Base-by-base conservation (phyloP, 1,139 yeast species). In the Kodamaea plutei region DNA sequence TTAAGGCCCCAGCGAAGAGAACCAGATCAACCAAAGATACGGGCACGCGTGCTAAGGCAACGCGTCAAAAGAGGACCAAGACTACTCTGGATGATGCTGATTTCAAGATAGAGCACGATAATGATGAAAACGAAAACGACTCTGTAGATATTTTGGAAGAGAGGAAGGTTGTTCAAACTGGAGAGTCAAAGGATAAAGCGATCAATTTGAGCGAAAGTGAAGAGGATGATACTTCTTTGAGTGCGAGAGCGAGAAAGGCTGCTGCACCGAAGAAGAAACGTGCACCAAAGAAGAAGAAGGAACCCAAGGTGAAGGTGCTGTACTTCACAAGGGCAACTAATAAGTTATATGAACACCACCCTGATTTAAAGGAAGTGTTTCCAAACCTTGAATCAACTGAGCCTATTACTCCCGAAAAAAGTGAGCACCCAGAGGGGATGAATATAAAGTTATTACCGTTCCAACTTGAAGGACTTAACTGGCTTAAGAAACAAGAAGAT, bases 401-500 rank as follows among this genome's bases (percentile, higher is more conserved):
- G 2, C 52, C 53, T 10, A 73, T 79, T 14, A 62, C 58, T 14
- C 76, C 79, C 0, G 76, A 71, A 38, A 63, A 81, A 36, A 82
- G 89, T 0, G 64, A 60, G 6, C 96, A 89, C 47, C 98, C 98
- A 0, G 70, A 63, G 1, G 89, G 85, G 4, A 75, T 91, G 83
- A 73, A 73, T 1, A 70, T 88, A 27, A 70, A 69, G 23, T 59
- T 91, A 25, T 63, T 91, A 25, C 97, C 97, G 0, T 91, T 93
- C 56, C 99, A 91, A 57, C 65, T 76, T 10, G 99, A 91, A 61
- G 98, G 98, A 15, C 65, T 91, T 30, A 75, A 84, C 48, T 91
- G 99, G 99, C 69, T 91, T 36, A 47, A 75, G 12, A 69, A 76
- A 32, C 97, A 91, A 58, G 98, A 91, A 53, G 76, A 76, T 20